Evolutionary conservation across 768 basidiomycete species (phyloP).

Genomic region (Lentinula lateritia): DNA sequence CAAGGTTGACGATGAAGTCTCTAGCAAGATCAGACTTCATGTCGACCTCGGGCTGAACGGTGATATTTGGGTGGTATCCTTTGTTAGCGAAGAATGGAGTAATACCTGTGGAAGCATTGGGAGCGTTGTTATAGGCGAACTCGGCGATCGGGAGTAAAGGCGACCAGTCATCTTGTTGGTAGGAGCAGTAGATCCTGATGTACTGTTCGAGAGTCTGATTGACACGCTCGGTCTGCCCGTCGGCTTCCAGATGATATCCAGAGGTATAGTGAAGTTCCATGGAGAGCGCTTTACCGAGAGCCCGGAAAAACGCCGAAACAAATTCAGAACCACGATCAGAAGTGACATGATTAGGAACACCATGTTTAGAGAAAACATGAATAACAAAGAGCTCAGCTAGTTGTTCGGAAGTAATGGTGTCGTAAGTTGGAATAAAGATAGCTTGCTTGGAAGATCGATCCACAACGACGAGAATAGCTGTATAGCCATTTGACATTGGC

Average conservation of each 20-base stretch:
- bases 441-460: constrained; percentile 7
- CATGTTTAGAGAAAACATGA: constrained; percentile 18
- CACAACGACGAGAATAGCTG: constrained; percentile 8
- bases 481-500: constrained; percentile 12
- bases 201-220: constrained; percentile 21
- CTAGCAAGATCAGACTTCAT: constrained; percentile 10
- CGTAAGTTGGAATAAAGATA: constrained; percentile 10
- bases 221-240: constrained; percentile 16
- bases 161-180: constrained; percentile 22
- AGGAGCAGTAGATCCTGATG: constrained; percentile 16
- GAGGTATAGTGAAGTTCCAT: constrained; percentile 13
- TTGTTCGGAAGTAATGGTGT: constrained; percentile 8
- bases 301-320: constrained; percentile 14
- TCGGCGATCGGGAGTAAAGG: constrained; percentile 17
- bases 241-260: constrained; percentile 17
- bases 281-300: constrained; percentile 9
- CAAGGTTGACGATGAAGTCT: constrained; percentile 13
- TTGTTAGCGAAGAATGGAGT: constrained; percentile 24
- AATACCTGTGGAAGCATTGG: constrained; percentile 17
- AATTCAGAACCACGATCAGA: constrained; percentile 16
- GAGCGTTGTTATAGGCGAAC: constrained; percentile 23
- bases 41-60: constrained; percentile 13
- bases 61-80: constrained; percentile 18
- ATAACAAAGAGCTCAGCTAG: constrained; percentile 11
- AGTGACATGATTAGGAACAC: constrained; percentile 12